These are phyloP conservation scores for Arabidopsis arenosa DNA, from an alignment of 345 rosid species.

Conservation along the genomic window DNA sequence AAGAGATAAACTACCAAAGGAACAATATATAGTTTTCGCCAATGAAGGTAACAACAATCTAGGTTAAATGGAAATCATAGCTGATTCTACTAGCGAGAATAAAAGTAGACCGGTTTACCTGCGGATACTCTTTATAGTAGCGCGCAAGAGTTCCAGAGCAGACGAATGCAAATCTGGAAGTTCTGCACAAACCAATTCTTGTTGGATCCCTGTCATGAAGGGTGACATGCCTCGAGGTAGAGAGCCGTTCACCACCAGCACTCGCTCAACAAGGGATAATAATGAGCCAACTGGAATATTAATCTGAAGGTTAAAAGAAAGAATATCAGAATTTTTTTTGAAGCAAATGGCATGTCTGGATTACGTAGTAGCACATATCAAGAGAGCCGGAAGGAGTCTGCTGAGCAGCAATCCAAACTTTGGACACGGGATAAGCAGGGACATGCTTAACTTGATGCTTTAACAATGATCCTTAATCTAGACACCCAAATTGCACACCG, in stretches of 20 bases:
- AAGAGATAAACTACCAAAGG: constrained; percentile 10
- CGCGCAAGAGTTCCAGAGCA: constrained; percentile 68
- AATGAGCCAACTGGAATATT: constrained; percentile 63
- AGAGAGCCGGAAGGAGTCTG: constrained; percentile 4
- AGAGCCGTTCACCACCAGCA: constrained; percentile 82
- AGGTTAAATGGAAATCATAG: background rate
- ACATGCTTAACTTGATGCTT: constrained; percentile 11
- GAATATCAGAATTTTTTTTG: constrained; percentile 35
- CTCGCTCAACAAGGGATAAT: constrained; percentile 78
- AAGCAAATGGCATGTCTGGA: constrained; percentile 12
- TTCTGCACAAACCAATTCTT: constrained; percentile 72
- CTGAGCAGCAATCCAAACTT: constrained; percentile 12
- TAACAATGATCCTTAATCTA: constrained; percentile 12
- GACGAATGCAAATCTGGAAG: constrained; percentile 75
- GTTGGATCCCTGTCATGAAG: constrained; percentile 70
- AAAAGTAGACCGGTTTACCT: constrained; percentile 51
- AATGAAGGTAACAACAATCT: background rate
- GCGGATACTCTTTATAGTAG: constrained; percentile 68
- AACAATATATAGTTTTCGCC: background rate
- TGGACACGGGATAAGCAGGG: constrained; percentile 4
- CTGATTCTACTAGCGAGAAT: constrained; percentile 4
- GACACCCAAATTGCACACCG: constrained; percentile 1
- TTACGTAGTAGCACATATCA: constrained; percentile 15
- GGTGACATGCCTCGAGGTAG: constrained; percentile 52
- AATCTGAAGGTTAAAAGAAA: constrained; percentile 54